phyloP scores from a whole-genome alignment of 2,329 filamentous ascomycete species.

The Curvularia sp. region DNA sequence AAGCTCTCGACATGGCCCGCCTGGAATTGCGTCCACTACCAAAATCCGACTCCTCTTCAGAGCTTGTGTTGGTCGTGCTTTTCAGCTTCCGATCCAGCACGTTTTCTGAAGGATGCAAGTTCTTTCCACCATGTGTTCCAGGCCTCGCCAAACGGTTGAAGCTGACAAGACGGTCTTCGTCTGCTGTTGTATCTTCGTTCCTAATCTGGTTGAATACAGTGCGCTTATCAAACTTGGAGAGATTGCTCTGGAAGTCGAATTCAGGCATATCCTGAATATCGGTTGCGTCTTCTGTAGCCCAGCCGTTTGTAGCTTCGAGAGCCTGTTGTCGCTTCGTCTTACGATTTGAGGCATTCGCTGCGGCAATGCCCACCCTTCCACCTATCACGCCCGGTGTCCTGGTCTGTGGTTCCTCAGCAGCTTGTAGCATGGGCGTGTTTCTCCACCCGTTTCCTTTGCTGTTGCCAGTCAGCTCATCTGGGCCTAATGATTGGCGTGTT shows the following conservation, averaged over 20 bases:
- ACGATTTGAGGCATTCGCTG: slow-evolving; percentile 48
- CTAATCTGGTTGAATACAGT: slow-evolving; percentile 91
- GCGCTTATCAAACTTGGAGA: slow-evolving; percentile 94
- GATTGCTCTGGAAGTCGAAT: slow-evolving; percentile 88
- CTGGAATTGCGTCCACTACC: slow-evolving; percentile 49
- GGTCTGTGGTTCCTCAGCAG: slow-evolving; percentile 54
- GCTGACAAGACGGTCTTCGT: slow-evolving; percentile 86
- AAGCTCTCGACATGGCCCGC: slow-evolving; percentile 51
- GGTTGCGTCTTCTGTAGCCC: slow-evolving; percentile 95
- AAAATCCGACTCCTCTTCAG: slow-evolving; percentile 49
- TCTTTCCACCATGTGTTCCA: slow-evolving; percentile 74
- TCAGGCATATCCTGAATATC: slow-evolving; percentile 93
- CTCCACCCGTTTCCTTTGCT: slow-evolving; percentile 70
- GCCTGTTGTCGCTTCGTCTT: slow-evolving; percentile 57
- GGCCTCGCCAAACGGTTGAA: slow-evolving; percentile 73
- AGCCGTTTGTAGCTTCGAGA: slow-evolving; percentile 74
- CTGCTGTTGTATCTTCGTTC: slow-evolving; percentile 86
- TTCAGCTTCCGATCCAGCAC: slow-evolving; percentile 70
- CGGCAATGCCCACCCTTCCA: slow-evolving; percentile 47
- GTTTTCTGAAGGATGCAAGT: slow-evolving; percentile 89
- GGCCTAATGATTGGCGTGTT: neutral
- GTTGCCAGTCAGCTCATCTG: slow-evolving; percentile 23
- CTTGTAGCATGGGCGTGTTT: slow-evolving; percentile 71
- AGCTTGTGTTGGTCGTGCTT: slow-evolving; percentile 44
- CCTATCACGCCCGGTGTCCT: slow-evolving; percentile 50